Base-by-base conservation (phyloP, 257 asterid species). In the Penstemon eatonii region DNA sequence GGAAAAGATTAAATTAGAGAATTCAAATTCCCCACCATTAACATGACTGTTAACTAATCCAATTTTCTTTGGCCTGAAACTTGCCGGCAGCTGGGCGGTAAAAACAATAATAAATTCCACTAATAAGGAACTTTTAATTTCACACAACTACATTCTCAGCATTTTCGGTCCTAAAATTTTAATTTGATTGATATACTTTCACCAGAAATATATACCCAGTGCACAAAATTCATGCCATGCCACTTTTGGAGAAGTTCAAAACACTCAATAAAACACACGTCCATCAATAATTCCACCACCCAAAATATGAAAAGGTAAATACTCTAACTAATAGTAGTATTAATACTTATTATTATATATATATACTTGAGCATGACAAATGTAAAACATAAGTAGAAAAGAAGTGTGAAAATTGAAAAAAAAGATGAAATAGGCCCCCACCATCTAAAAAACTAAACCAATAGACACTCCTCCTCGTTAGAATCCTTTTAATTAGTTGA, bases 31-130 rank as follows among this genome's bases (percentile, higher is more conserved):
- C 54, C 80, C 77, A 67, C 71, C 68, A 63, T 45, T 19, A 60
- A 49, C 25, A 54, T 19, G 41, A 12, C 33, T 47, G 42, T 60
- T 63, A 72, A 53, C 60, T 53, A 73, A 76, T 73, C 70, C 78
- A 59, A 64, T 73, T 50, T 79, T 79, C 77, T 15, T 76, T 75
- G 78, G 76, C 70, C 51, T 56, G 39, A 64, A 76, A 52, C 65
- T 66, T 40, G 18, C 55, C 47, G 59, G 44, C 65, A 51, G 70
- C 42, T 76, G 80, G 86, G 46, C 88, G 88, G 91, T 74, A 50
- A 6, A 76, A 76, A 77, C 12, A 63, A 75, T 58, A 75, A 75
- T 75, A 41, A 45, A 68, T 63, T 68, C 83, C 83, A 78, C 81
- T 77, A 70, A 76, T 76, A 73, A 63, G 58, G 69, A 13, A 39